phyloP scores from a whole-genome alignment of 2,329 filamentous ascomycete species.

The Phoma herbarum region DNA sequence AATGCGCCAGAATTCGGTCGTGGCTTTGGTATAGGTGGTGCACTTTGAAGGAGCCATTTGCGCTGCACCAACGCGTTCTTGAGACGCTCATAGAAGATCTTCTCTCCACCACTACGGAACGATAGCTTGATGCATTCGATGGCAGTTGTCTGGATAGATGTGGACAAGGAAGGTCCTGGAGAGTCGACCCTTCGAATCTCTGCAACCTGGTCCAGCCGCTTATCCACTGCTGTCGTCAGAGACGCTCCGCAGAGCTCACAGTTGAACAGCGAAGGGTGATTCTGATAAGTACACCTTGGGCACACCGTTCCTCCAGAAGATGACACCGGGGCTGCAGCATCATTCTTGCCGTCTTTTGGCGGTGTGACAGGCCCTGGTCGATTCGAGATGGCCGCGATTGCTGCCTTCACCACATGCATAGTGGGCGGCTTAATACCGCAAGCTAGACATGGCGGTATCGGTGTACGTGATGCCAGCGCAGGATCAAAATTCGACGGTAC shows the following conservation, averaged over 20 bases:
- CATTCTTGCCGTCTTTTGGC: conserved; percentile 53
- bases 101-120: conserved; percentile 87
- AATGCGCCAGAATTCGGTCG: conserved; percentile 50
- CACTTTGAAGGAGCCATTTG: conserved; percentile 93
- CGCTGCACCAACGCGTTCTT: conserved; percentile 89
- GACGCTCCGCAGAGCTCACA: conserved; percentile 93
- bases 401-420: conserved; percentile 83
- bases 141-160: conserved; percentile 64
- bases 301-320: conserved; percentile 59
- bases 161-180: conserved; percentile 73
- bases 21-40: conserved; percentile 82
- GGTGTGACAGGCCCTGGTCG: conserved; percentile 51
- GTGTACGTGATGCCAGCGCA: conserved; percentile 77
- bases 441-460: conserved; percentile 84
- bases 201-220: conserved; percentile 53
- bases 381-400: conserved; percentile 77
- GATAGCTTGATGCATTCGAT: conserved; percentile 87
- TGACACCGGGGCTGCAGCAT: conserved; percentile 16
- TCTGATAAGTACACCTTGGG: conserved; percentile 90
- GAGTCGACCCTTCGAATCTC: conserved; percentile 69
- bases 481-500: conserved; percentile 95
- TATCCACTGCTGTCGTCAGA: conserved; percentile 64
- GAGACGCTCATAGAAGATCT: conserved; percentile 86
- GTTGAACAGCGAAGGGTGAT: conserved; percentile 83
- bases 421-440: conserved; percentile 94